These are phyloP conservation scores for Hypoxylon fragiforme DNA, from an alignment of 495 filamentous ascomycete species.

Conservation along the genomic window DNA sequence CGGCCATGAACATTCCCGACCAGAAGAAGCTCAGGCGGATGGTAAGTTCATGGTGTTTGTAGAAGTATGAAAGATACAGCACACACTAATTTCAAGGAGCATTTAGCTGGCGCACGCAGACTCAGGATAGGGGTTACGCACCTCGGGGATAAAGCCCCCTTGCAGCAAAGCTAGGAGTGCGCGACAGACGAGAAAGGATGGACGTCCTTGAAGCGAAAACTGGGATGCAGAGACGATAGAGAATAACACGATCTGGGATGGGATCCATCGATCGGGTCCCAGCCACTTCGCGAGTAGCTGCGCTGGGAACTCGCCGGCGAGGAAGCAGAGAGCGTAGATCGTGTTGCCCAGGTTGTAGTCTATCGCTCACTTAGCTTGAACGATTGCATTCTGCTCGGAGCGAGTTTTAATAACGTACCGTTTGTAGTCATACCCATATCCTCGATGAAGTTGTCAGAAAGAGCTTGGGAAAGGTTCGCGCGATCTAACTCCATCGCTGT, in stretches of 20 bases:
- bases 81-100: conserved; percentile 32
- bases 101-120: neutral
- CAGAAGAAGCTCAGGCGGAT: conserved; percentile 56
- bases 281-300: conserved; percentile 76
- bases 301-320: conserved; percentile 73
- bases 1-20: conserved; percentile 67
- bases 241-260: conserved; percentile 79
- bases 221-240: conserved; percentile 71
- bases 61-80: conserved; percentile 78
- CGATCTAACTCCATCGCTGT: conserved; percentile 82
- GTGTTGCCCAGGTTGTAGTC: conserved; percentile 79
- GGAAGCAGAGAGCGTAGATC: conserved; percentile 69
- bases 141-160: conserved; percentile 67
- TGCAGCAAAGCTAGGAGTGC: conserved; percentile 73
- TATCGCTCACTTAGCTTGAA: conserved; percentile 9
- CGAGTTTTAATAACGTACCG: conserved; percentile 25
- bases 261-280: conserved; percentile 86
- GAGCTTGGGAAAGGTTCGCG: conserved; percentile 58
- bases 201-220: conserved; percentile 63
- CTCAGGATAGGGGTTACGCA: conserved; percentile 6
- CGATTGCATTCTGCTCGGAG: neutral
- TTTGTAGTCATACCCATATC: conserved; percentile 43
- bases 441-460: conserved; percentile 45
- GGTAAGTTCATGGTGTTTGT: conserved; percentile 69
- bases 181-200: conserved; percentile 65